Conservation (phyloP, 495 filamentous ascomycete genomes). For the Staphylotrichum tortipilum region DNA sequence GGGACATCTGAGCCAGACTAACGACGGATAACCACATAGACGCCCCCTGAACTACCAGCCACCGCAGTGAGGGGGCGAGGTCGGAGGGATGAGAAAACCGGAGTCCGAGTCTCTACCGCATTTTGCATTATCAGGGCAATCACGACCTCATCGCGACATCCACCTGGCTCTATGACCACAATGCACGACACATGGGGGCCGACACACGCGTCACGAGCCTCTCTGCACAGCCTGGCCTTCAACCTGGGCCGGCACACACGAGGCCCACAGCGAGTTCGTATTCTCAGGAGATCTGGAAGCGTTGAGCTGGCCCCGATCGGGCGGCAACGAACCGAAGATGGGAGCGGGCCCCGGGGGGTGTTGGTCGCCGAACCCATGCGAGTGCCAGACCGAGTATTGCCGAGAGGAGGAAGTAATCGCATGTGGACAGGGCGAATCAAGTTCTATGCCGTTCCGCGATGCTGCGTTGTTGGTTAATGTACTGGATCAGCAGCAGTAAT, state of each 20-base stretch:
- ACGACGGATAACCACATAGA: slow-evolving; percentile 45
- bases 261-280: background rate
- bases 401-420: background rate
- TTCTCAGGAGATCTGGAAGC: background rate
- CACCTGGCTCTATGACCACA: slow-evolving; percentile 28
- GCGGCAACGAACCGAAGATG: background rate
- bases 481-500: slow-evolving; percentile 4
- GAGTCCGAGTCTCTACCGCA: slow-evolving; percentile 15
- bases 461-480: slow-evolving; percentile 9
- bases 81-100: slow-evolving; percentile 1
- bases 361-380: background rate
- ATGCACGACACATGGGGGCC: slow-evolving; percentile 21
- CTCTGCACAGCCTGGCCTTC: slow-evolving; percentile 2
- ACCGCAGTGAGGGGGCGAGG: slow-evolving; percentile 42
- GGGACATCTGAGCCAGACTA: background rate
- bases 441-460: background rate
- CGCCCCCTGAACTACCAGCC: slow-evolving; percentile 81
- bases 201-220: background rate
- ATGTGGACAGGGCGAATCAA: background rate
- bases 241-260: background rate
- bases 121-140: slow-evolving; percentile 22
- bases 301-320: background rate
- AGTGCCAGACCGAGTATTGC: background rate
- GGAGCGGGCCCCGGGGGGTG: background rate
- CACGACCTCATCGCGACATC: slow-evolving; percentile 37